phyloP scores from a whole-genome alignment of 306 rosid species.

The Gastrolobium bilobum region DNA sequence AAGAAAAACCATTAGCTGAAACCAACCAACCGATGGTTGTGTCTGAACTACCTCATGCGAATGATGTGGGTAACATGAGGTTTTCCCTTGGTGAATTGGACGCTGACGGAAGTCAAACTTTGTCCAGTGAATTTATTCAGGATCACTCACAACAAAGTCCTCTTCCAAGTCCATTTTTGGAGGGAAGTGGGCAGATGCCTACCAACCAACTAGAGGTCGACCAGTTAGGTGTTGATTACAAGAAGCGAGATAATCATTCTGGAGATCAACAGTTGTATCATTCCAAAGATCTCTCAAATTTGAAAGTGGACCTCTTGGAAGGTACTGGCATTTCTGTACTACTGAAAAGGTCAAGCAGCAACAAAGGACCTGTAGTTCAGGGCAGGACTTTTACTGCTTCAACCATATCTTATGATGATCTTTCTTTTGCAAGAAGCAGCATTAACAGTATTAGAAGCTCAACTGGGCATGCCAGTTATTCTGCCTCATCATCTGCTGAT shows the following conservation, averaged over 20 bases:
- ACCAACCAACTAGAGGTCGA: conserved; percentile 50
- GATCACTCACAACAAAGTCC: conserved; percentile 52
- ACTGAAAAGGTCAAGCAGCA: conserved; percentile 71
- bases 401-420: conserved; percentile 67
- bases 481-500: conserved; percentile 82
- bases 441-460: conserved; percentile 76
- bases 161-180: conserved; percentile 46
- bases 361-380: conserved; percentile 74
- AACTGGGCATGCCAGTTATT: conserved; percentile 73
- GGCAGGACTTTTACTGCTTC: conserved; percentile 78
- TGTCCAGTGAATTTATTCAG: conserved; percentile 50
- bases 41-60: conserved; percentile 50
- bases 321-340: conserved; percentile 80
- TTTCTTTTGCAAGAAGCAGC: conserved; percentile 71
- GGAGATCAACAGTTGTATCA: conserved; percentile 53
- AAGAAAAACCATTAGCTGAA: conserved; percentile 52
- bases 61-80: conserved; percentile 53
- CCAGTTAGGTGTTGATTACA: conserved; percentile 49
- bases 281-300: conserved; percentile 22
- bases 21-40: conserved; percentile 44
- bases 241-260: conserved; percentile 41
- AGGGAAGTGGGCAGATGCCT: conserved; percentile 53
- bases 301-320: conserved; percentile 61
- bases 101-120: conserved; percentile 53
- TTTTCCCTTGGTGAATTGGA: conserved; percentile 48